Percentiles rank a stretch among this genome's conserved stretches.
Conservation (phyloP, 2,329 filamentous ascomycete genomes). For the Phyllosticta citribraziliensis region DNA sequence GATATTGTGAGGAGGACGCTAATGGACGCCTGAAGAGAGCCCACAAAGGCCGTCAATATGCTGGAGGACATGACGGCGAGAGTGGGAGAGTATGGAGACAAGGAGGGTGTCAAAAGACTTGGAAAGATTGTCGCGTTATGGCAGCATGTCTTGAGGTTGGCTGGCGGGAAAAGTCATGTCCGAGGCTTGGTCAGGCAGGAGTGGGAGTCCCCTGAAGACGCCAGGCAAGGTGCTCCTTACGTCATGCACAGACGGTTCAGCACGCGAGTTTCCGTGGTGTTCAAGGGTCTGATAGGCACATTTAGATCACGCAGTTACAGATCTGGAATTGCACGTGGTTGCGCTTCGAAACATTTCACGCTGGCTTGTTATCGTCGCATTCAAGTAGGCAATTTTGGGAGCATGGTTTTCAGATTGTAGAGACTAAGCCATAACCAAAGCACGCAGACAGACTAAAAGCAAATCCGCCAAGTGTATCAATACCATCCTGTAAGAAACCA, state of each 20-base stretch:
- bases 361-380: neutral
- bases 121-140: neutral
- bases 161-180: neutral
- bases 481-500: neutral
- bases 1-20: constrained; percentile 45
- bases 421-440: neutral
- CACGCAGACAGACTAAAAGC: neutral
- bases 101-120: neutral
- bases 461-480: neutral
- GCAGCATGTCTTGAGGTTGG: neutral
- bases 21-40: constrained; percentile 45
- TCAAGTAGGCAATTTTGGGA: neutral
- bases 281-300: neutral
- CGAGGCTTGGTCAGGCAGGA: neutral
- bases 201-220: neutral
- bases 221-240: neutral
- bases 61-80: neutral
- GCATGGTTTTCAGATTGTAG: neutral
- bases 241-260: neutral
- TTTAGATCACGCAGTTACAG: too few relatives aligned
- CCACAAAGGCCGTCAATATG: constrained; percentile 36
- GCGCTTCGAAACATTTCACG: too few relatives aligned
- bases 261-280: neutral
- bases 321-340: too few relatives aligned
- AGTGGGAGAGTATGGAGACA: neutral